Percentiles rank a stretch among this genome's conserved stretches.
phyloP scores from a whole-genome alignment of 2,329 filamentous ascomycete species.

The Ophiocordyceps camponoti-leonardi region DNA sequence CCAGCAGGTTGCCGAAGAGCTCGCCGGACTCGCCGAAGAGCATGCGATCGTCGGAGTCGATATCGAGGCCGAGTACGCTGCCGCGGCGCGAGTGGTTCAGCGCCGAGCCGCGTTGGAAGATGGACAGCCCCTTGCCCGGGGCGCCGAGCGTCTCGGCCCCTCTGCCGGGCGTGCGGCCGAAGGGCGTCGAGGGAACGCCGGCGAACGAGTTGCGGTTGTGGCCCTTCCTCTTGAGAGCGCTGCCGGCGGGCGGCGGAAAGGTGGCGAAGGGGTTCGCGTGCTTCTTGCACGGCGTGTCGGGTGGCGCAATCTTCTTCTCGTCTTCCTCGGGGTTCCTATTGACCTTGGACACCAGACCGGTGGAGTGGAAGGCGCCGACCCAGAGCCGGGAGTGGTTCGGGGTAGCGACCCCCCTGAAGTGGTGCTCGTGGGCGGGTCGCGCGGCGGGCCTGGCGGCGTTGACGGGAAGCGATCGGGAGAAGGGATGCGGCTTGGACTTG shows the following conservation, averaged over 20 bases:
- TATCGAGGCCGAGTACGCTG: conserved; percentile 56
- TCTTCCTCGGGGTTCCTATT: conserved; percentile 65
- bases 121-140: conserved; percentile 43
- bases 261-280: conserved; percentile 53
- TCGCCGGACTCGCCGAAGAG: conserved; percentile 16
- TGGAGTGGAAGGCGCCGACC: conserved; percentile 81
- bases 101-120: conserved; percentile 42
- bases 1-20: conserved; percentile 8
- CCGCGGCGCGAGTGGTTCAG: conserved; percentile 30
- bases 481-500: conserved; percentile 14
- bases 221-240: conserved; percentile 44
- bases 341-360: conserved; percentile 86
- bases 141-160: conserved; percentile 31
- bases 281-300: conserved; percentile 94
- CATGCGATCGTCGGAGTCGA: conserved; percentile 55
- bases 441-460: conserved; percentile 18
- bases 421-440: conserved; percentile 12
- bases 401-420: conserved; percentile 20
- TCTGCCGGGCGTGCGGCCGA: conserved; percentile 40
- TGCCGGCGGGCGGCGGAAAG: conserved; percentile 41
- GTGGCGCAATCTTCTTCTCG: conserved; percentile 51
- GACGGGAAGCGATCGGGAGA: conserved; percentile 21
- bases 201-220: conserved; percentile 53
- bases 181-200: conserved; percentile 62
- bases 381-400: conserved; percentile 40